A percentile compares a stretch with the other conserved stretches of the same genome.
These are phyloP conservation scores for Podaxis rugospora DNA, from an alignment of 768 basidiomycete genomes.

Conservation along the genomic window DNA sequence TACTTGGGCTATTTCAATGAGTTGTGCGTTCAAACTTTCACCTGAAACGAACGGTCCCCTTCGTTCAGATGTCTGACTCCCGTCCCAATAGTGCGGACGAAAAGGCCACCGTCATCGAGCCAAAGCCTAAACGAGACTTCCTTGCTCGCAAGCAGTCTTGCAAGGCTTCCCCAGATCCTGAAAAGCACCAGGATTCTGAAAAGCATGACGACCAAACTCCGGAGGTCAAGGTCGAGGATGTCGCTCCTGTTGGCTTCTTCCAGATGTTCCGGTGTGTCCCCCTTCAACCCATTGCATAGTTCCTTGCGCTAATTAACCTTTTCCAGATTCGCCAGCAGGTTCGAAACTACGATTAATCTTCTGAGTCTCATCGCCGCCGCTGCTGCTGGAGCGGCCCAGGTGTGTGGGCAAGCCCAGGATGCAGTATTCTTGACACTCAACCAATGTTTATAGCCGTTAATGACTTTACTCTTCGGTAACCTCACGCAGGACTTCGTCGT, in stretches of 20 bases:
- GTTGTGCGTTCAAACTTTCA: background rate
- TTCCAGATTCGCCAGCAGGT: conserved; percentile 65
- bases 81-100: conserved; percentile 37
- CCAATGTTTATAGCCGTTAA: conserved; percentile 47
- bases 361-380: conserved; percentile 72
- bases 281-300: background rate
- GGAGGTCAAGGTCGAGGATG: conserved; percentile 25
- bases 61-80: conserved; percentile 10
- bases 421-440: background rate
- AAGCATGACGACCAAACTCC: conserved; percentile 20
- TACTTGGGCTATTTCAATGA: background rate
- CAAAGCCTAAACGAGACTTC: conserved; percentile 31
- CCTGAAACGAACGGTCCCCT: background rate
- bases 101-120: conserved; percentile 33
- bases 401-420: conserved; percentile 23
- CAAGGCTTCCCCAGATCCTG: conserved; percentile 18
- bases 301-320: conserved; percentile 9
- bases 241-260: conserved; percentile 35
- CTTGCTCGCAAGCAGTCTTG: conserved; percentile 34
- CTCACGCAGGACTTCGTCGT: conserved; percentile 70
- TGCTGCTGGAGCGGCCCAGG: conserved; percentile 79
- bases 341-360: conserved; percentile 62
- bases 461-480: conserved; percentile 83
- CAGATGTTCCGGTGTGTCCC: conserved; percentile 43
- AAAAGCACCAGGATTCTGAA: conserved; percentile 22